Conservation (phyloP, 1,284 basidiomycete genomes). For the Cryptococcus amylolentus region DNA sequence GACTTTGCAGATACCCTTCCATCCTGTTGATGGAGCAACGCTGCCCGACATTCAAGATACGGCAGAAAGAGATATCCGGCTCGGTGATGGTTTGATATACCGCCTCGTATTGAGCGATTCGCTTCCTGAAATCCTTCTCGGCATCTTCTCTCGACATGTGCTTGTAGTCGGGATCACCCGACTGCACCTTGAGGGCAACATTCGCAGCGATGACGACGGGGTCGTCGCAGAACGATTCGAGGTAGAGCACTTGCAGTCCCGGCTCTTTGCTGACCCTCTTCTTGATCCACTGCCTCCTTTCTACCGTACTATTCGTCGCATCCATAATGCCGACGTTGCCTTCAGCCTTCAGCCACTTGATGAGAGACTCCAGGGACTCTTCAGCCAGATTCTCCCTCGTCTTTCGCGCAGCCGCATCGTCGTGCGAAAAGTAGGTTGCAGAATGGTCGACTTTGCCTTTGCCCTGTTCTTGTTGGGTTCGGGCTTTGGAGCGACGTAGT, state of each 20-base stretch:
- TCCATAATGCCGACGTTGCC: slow-evolving; percentile 98
- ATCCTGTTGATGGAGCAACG: slow-evolving; percentile 80
- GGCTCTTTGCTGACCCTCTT: slow-evolving; percentile 82
- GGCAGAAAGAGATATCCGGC: slow-evolving; percentile 76
- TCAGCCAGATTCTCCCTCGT: slow-evolving; percentile 79
- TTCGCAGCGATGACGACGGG: slow-evolving; percentile 91
- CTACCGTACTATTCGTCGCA: slow-evolving; percentile 86
- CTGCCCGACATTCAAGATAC: slow-evolving; percentile 82
- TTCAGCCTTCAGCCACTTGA: slow-evolving; percentile 90
- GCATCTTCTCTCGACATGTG: slow-evolving; percentile 81
- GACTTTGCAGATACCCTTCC: slow-evolving; percentile 88
- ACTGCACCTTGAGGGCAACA: slow-evolving; percentile 89
- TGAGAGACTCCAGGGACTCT: slow-evolving; percentile 92
- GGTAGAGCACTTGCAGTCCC: slow-evolving; percentile 84
- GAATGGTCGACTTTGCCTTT: slow-evolving; percentile 72
- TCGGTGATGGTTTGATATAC: slow-evolving; percentile 95
- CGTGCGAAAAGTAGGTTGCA: slow-evolving; percentile 84
- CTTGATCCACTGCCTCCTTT: slow-evolving; percentile 74
- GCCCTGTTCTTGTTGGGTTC: slow-evolving; percentile 63
- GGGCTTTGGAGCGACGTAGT: slow-evolving; percentile 80
- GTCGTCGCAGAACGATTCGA: slow-evolving; percentile 93
- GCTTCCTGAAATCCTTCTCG: slow-evolving; percentile 80
- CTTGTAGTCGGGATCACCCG: slow-evolving; percentile 96
- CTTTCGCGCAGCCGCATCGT: slow-evolving; percentile 73
- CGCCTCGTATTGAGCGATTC: slow-evolving; percentile 89